Base-by-base conservation (phyloP, 2,329 filamentous ascomycete genomes). In the Trichoderma gracile region DNA sequence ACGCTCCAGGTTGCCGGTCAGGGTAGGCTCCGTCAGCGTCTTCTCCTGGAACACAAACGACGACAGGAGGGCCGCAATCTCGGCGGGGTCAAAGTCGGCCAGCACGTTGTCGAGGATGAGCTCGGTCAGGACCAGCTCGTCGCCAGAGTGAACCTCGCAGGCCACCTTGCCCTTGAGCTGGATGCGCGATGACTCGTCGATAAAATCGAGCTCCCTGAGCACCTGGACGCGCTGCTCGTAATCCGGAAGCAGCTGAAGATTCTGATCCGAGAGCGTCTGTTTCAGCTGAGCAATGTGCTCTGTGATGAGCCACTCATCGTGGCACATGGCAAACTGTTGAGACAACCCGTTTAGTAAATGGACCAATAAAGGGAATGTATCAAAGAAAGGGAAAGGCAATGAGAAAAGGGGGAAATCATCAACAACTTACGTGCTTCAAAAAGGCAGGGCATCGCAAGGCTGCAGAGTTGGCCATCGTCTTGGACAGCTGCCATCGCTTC, bases 21-120 rank as follows among this genome's bases (percentile, higher is more conserved):
- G 80, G 4, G 88, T 91, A 0, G 95, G 94, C 19, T 89, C 86
- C 6, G 85, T 84, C 27, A 92, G 89, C 0, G 95, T 97, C 79
- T 97, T 98, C 74, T 99, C 95, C 74, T 98, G 93, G 81, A 99
- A 99, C 2, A 99, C 93, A 75, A 99, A 99, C 1, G 91, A 88
- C 0, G 93, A 97, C 3, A 99, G 84, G 3, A 99, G 82, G 12
- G 95, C 93, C 1, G 96, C 95, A 67, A 99, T 98, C 77, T 99
- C 95, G 69, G 96, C 93, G 1, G 94, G 93, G 71, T 97, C 94
- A 76, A 95, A 97, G 67, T 96, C 91, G 57, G 94, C 93, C 3
- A 99, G 87, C 2, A 97, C 92, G 71, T 99, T 99, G 78, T 99
- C 95, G 19, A 99, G 87, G 54, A 99, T 93, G 6, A 98, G 85